Conservation (phyloP, 1,284 basidiomycete genomes). For the Amylostereum areolatum region DNA sequence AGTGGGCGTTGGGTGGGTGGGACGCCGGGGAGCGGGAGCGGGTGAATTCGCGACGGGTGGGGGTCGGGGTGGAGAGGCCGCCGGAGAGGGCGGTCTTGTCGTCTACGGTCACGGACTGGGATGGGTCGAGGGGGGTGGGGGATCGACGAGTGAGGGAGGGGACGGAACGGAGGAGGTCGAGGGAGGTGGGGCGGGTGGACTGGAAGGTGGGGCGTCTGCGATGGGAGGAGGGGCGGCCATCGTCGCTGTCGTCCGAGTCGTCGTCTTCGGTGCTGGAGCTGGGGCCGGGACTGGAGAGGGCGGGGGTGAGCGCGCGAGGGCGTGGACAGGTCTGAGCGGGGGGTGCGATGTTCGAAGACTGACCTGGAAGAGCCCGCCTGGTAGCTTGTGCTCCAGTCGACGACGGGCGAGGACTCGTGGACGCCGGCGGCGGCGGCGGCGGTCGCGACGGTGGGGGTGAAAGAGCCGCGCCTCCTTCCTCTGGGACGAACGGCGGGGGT, state of each 20-base stretch:
- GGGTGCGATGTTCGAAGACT: conserved; percentile 10
- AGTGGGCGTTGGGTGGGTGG: conserved; percentile 20
- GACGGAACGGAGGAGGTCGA: neutral
- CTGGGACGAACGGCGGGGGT: neutral
- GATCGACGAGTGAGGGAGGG: neutral
- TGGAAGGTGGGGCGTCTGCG: too few species aligned
- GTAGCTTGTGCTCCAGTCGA: conserved; percentile 81
- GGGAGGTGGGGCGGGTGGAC: neutral
- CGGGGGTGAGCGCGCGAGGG: neutral
- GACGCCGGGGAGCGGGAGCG: conserved; percentile 53
- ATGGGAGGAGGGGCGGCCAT: too few species aligned
- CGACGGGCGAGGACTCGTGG: conserved; percentile 21
- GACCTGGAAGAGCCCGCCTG: conserved; percentile 75
- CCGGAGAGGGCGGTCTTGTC: conserved; percentile 12
- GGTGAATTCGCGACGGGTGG: conserved; percentile 35
- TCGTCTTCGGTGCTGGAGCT: conserved; percentile 40
- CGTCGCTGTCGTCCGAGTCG: conserved; percentile 39
- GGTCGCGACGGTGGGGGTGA: conserved; percentile 6
- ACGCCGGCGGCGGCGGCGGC: conserved; percentile 16
- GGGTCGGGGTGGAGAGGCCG: conserved; percentile 17
- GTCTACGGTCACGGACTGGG: neutral
- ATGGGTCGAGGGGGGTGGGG: neutral
- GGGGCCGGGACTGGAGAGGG: conserved; percentile 37
- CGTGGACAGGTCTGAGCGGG: neutral
- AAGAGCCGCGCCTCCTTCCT: conserved; percentile 12